Conservation (phyloP, 768 basidiomycete genomes). For the Boletellus emodensis region DNA sequence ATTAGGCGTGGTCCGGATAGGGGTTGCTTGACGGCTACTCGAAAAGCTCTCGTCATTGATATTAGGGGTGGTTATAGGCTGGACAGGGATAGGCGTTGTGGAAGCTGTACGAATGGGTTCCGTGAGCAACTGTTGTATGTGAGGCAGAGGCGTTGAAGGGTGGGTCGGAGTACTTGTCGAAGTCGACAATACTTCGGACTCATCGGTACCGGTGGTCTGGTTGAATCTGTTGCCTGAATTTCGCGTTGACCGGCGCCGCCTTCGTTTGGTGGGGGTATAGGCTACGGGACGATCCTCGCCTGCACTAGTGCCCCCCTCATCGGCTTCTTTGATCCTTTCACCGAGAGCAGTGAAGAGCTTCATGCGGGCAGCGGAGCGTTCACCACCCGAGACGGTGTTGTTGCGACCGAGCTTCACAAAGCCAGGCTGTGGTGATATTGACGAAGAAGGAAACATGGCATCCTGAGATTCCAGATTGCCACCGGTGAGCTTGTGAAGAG, state of each 20-base stretch:
- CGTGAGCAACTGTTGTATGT: conserved; percentile 30
- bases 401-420: conserved; percentile 53
- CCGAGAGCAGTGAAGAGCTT: conserved; percentile 61
- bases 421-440: conserved; percentile 46
- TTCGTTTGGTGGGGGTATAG: conserved; percentile 47
- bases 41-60: conserved; percentile 29
- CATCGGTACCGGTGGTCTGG: conserved; percentile 42
- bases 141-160: conserved; percentile 49
- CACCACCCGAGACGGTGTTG: conserved; percentile 81
- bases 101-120: conserved; percentile 27
- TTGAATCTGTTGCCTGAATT: conserved; percentile 37
- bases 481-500: conserved; percentile 81
- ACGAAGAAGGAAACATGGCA: conserved; percentile 46
- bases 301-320: conserved; percentile 58
- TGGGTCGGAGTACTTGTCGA: conserved; percentile 60
- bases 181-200: conserved; percentile 38
- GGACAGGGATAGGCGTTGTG: conserved; percentile 28
- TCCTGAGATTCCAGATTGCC: conserved; percentile 60
- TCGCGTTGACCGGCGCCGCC: conserved; percentile 50
- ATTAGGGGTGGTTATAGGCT: conserved; percentile 24
- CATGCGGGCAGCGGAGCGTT: conserved; percentile 68
- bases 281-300: conserved; percentile 48
- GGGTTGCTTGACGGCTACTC: conserved; percentile 32
- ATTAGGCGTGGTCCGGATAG: conserved; percentile 34
- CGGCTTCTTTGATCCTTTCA: conserved; percentile 56